Evolutionary conservation across 1,284 basidiomycete genomes (phyloP).

Genomic region (Ustilago vetiveriae): DNA sequence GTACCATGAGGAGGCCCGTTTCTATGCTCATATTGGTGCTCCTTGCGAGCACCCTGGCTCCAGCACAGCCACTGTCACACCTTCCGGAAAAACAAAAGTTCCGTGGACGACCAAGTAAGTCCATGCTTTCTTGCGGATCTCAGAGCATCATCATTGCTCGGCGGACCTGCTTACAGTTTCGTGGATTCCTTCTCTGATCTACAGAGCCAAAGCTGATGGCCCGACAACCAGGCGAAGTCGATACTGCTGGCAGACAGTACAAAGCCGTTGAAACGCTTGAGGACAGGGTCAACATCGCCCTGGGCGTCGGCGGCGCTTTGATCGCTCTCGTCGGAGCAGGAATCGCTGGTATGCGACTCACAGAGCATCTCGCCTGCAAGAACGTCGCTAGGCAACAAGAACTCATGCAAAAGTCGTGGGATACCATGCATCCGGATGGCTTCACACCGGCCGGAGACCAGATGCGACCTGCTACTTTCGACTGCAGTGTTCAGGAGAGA

Average conservation of each 20-base stretch:
- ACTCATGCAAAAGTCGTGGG: slow-evolving; percentile 26
- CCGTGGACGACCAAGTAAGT: neutral
- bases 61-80: neutral
- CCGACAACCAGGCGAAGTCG: neutral
- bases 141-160: neutral
- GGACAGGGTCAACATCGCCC: slow-evolving; percentile 3
- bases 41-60: neutral
- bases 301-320: neutral
- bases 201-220: slow-evolving; percentile 8
- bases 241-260: neutral
- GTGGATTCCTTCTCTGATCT: too few species aligned
- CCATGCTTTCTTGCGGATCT: neutral
- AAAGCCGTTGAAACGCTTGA: slow-evolving; percentile 5
- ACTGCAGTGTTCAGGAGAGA: slow-evolving; percentile 20
- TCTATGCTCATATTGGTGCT: neutral
- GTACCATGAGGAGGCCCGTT: neutral
- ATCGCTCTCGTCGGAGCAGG: neutral
- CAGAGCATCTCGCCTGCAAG: slow-evolving; percentile 20
- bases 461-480: slow-evolving; percentile 28
- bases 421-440: slow-evolving; percentile 26
- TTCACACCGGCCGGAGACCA: slow-evolving; percentile 26
- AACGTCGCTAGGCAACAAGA: slow-evolving; percentile 11
- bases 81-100: neutral
- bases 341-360: neutral
- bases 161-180: too few species aligned